phyloP scores from a whole-genome alignment of 305 asterid species.

The Solanum hybrid region DNA sequence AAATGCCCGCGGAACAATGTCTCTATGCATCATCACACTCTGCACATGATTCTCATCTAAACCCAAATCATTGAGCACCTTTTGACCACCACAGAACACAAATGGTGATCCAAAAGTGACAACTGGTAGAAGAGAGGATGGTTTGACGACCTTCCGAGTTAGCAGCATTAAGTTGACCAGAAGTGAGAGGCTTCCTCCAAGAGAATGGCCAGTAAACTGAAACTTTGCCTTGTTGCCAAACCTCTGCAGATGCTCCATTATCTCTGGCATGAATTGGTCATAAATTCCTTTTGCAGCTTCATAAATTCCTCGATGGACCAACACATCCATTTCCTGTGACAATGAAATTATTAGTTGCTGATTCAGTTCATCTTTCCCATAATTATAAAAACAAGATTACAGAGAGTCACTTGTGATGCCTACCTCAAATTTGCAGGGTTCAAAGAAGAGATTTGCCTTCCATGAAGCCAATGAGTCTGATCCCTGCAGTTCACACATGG shows the following conservation, averaged over 20 bases:
- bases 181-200: constrained; percentile 88
- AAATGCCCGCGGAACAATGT: constrained; percentile 82
- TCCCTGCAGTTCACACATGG: constrained; percentile 40
- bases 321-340: constrained; percentile 52
- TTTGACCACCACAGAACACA: constrained; percentile 71
- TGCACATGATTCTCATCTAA: constrained; percentile 59
- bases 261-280: constrained; percentile 70
- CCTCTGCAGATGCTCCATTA: constrained; percentile 43
- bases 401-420: not conserved
- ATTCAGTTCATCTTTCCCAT: not conserved
- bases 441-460: constrained; percentile 90
- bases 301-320: constrained; percentile 82
- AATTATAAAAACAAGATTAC: not conserved
- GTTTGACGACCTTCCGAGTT: constrained; percentile 35
- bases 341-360: not conserved
- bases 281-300: constrained; percentile 93
- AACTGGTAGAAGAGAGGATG: constrained; percentile 62
- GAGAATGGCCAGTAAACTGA: constrained; percentile 83
- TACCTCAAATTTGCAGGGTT: constrained; percentile 79
- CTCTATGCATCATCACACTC: constrained; percentile 77
- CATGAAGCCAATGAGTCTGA: constrained; percentile 89
- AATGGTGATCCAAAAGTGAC: constrained; percentile 89
- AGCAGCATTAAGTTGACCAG: constrained; percentile 69
- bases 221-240: constrained; percentile 63
- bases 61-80: constrained; percentile 48